Base-by-base conservation (phyloP, 129 eudicot genomes). In the Apium graveolens region DNA sequence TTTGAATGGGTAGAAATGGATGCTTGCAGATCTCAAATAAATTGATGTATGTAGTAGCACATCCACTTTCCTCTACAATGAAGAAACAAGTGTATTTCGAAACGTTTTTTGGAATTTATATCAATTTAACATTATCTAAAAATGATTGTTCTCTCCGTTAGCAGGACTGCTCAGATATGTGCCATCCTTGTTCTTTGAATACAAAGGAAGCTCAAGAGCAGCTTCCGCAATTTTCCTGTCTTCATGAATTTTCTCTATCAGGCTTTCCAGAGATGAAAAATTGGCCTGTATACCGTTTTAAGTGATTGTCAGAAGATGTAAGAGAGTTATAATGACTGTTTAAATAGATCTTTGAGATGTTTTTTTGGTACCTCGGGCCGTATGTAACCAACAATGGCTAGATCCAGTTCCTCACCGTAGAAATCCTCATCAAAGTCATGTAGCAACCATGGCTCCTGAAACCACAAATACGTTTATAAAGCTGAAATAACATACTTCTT, bases 391-490 rank as follows among this genome's bases (percentile, higher is more conserved):
- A 90, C 93, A 69, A 96, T 85, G 74, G 87, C 84, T 68, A 96
- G 92, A 78, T 86, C 86, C 39, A 96, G 80, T 75, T 96, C 97
- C 84, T 92, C 97, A 0, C 97, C 97, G 14, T 96, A 96, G 79
- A 96, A 96, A 76, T 96, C 99, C 75, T 87, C 89, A 32, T 86
- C 86, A 77, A 96, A 96, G 78, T 96, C 90, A 81, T 96, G 99
- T 74, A 96, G 97, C 87, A 96, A 78, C 99, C 99, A 96, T 77
- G 99, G 99, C 80, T 96, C 99, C 99, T 96, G 81, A 77, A 46
- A 79, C 51, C 35, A 74, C n/a, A 49, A 77, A 49, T 75, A 78
- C 24, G 12, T 73, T 29, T 7, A 11, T 44, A 1, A 44, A 44
- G 21, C 7, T n/a, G 29, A 73, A 14, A 43, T 44, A 29, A 4